Evolutionary conservation across 1,284 basidiomycete species (phyloP), one percentile per base, ranked within the genome.

Genomic region (Agaricales sp.): DNA sequence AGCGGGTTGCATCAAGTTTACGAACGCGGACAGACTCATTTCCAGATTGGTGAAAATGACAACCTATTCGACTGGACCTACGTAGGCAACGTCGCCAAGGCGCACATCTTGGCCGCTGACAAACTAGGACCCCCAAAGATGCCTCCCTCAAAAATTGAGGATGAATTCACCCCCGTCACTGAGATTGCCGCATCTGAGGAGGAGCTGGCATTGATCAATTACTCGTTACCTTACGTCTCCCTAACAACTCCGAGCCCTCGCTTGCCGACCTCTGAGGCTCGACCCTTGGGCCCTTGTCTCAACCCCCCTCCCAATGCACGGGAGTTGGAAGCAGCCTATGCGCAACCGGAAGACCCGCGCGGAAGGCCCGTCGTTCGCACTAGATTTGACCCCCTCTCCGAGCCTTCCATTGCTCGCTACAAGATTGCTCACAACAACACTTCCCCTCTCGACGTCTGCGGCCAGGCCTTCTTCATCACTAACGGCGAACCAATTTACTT

Each of bases 11-110:
- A 86, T 65, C 71, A 86, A 53, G 92, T 88, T 4, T 86, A 93
- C 63, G 77, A 87, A 58, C 78, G 80, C 49, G 79, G 81, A 19
- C 89, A 95, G 66, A 92, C 92, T 2, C 82, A 90, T 56, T 90
- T 92, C 73, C 95, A 98, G 67, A 84, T 99, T 53, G 96, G 96
- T 44, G 74, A 87, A 66, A 98, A 98, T 69, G 79, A 75, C 53
- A 99, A 99, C 65, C 69, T 98, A 8, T 95, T 93, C 59, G 96
- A 99, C 68, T 97, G 91, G 83, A 98, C 95, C 1, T 98, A 97
- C 60, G 92, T 99, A 54, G 91, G 83, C 54, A 99, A 99, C 64
- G 87, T 96, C 53, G 94, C 93, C 0, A 81, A 90, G 60, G 95
- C 95, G 1, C 96, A 99, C 63, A 69, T 99, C 4, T 81, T 99